Evolutionary conservation across 139 green algal species (phyloP).

Genomic region (Ostreobium quekettii): DNA sequence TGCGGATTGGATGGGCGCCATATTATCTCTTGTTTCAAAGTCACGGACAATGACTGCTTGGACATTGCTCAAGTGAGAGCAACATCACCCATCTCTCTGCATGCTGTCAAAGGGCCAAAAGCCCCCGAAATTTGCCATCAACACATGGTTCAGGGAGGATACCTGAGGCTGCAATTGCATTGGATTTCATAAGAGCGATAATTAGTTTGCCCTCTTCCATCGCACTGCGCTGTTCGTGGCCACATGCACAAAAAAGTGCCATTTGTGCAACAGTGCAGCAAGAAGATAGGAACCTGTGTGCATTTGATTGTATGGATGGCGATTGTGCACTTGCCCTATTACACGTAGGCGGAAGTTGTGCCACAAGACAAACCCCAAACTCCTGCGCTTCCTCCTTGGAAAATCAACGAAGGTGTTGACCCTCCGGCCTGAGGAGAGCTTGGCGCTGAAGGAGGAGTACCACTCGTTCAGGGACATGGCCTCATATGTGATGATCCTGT

Average conservation of each 20-base stretch:
- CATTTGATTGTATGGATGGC: background rate
- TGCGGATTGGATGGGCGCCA: too few species aligned
- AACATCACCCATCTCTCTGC: too few species aligned
- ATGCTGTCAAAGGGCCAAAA: too few species aligned
- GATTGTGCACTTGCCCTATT: background rate
- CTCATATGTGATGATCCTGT: conserved; percentile 43
- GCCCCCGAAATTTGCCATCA: too few species aligned
- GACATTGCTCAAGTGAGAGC: too few species aligned
- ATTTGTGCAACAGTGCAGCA: background rate
- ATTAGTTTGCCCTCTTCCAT: background rate
- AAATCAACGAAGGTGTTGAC: conserved; percentile 8
- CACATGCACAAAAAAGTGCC: background rate
- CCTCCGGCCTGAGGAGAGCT: conserved; percentile 27
- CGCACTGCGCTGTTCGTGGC: too few species aligned
- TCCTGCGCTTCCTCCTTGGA: conserved; percentile 11
- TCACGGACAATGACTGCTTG: too few species aligned
- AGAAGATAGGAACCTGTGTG: background rate
- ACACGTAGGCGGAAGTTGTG: conserved; percentile 6
- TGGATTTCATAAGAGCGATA: background rate
- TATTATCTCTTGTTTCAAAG: too few species aligned
- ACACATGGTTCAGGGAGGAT: too few species aligned
- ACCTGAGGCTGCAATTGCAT: background rate
- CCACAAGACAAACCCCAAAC: background rate
- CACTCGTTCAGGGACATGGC: conserved; percentile 66
- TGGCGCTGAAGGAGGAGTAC: conserved; percentile 85